Percentiles rank a stretch among this genome's conserved stretches.
phyloP scores from a whole-genome alignment of 768 basidiomycete genomes.

The Paxillus involutus region DNA sequence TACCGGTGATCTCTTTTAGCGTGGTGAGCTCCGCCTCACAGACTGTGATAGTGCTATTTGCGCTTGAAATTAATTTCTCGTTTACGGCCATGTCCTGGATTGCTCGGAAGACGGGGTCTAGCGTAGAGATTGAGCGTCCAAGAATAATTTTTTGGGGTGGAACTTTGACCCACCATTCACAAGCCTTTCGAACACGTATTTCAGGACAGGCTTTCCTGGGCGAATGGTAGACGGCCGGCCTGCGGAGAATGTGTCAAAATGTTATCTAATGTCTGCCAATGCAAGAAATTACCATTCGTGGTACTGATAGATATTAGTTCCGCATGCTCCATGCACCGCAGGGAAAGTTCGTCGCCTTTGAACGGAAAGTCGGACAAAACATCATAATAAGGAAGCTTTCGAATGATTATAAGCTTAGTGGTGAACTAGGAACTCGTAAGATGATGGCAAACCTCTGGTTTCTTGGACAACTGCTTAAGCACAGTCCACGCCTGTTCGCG shows the following conservation, averaged over 20 bases:
- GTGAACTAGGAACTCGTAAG: constrained; percentile 21
- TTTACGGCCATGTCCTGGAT: constrained; percentile 82
- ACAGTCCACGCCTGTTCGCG: constrained; percentile 87
- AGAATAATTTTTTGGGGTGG: background rate
- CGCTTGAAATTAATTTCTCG: constrained; percentile 56
- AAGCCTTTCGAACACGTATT: constrained; percentile 80
- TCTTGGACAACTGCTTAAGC: constrained; percentile 67
- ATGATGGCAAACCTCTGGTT: constrained; percentile 52
- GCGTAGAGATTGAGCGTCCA: background rate
- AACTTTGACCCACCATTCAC: constrained; percentile 57
- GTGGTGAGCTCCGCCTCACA: constrained; percentile 77
- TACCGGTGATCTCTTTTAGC: constrained; percentile 62
- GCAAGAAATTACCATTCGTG: constrained; percentile 53
- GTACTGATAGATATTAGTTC: constrained; percentile 84
- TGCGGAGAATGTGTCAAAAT: constrained; percentile 21
- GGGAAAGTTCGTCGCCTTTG: constrained; percentile 82
- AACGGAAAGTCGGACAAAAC: constrained; percentile 82
- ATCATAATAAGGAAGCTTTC: constrained; percentile 78
- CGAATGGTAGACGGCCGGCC: constrained; percentile 82
- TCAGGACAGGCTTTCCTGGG: constrained; percentile 90
- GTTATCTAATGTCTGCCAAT: background rate
- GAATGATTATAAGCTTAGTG: background rate
- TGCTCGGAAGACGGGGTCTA: constrained; percentile 78
- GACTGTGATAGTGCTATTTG: constrained; percentile 62
- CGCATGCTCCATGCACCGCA: constrained; percentile 85